These are phyloP conservation scores for Suhomyces tanzawaensis DNA, from an alignment of 805 yeast species.

Conservation along the genomic window DNA sequence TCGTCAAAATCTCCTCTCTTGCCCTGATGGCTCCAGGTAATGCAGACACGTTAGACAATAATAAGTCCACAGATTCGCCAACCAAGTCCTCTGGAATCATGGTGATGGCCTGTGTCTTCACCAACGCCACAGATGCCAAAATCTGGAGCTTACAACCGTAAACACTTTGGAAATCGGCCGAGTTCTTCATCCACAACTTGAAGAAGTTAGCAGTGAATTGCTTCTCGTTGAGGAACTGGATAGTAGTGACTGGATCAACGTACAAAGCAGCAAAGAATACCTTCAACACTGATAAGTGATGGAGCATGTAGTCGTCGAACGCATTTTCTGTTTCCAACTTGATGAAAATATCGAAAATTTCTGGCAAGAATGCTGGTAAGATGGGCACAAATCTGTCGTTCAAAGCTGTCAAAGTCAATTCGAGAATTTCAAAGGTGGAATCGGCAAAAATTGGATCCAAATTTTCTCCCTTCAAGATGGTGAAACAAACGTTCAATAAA, in stretches of 20 bases:
- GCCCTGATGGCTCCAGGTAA: slow-evolving; percentile 51
- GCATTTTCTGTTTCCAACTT: slow-evolving; percentile 35
- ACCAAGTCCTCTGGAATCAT: slow-evolving; percentile 34
- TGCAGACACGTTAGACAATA: slow-evolving; percentile 40
- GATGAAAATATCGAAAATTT: slow-evolving; percentile 36
- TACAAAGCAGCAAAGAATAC: slow-evolving; percentile 41
- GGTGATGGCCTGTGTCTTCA: slow-evolving; percentile 29
- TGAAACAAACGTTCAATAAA: slow-evolving; percentile 36
- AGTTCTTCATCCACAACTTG: slow-evolving; percentile 48
- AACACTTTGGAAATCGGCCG: slow-evolving; percentile 49
- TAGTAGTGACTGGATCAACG: slow-evolving; percentile 36
- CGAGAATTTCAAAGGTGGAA: slow-evolving; percentile 36
- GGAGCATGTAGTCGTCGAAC: slow-evolving; percentile 45
- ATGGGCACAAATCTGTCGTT: slow-evolving; percentile 30
- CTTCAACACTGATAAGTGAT: slow-evolving; percentile 40
- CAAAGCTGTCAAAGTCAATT: slow-evolving; percentile 16
- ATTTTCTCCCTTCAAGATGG: slow-evolving; percentile 28
- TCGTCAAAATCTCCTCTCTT: slow-evolving; percentile 42
- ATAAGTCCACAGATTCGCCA: slow-evolving; percentile 37
- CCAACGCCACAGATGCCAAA: slow-evolving; percentile 41
- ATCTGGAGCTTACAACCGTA: slow-evolving; percentile 56
- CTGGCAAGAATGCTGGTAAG: slow-evolving; percentile 27
- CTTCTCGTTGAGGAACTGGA: slow-evolving; percentile 37
- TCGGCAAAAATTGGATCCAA: slow-evolving; percentile 43
- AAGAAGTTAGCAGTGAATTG: slow-evolving; percentile 37